These are phyloP conservation scores for Ceratobasidium sp. DNA, from an alignment of 1,284 basidiomycete species.

Conservation along the genomic window DNA sequence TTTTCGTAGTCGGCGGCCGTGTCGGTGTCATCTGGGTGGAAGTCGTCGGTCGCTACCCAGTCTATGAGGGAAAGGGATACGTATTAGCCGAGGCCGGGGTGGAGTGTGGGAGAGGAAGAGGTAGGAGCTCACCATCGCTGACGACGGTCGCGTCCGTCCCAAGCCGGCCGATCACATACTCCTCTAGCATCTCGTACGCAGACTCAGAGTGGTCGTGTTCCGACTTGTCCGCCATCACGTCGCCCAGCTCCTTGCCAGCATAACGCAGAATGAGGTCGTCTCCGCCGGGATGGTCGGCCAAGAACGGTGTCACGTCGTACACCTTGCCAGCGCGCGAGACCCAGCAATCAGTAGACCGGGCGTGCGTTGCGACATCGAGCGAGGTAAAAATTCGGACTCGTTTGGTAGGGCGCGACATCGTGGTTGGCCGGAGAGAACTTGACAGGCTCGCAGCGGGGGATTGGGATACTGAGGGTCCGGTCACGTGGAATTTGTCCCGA, in stretches of 20 bases:
- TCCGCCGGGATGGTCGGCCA: slow-evolving; percentile 86
- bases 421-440: slow-evolving; percentile 1
- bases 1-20: slow-evolving; percentile 80
- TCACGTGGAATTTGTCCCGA: slow-evolving; percentile 11
- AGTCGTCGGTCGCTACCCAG: slow-evolving; percentile 88
- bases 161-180: slow-evolving; percentile 83
- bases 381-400: slow-evolving; percentile 65
- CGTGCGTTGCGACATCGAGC: slow-evolving; percentile 75
- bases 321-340: slow-evolving; percentile 76
- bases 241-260: slow-evolving; percentile 86
- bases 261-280: slow-evolving; percentile 83
- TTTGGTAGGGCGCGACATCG: slow-evolving; percentile 18
- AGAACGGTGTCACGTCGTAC: slow-evolving; percentile 80
- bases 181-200: slow-evolving; percentile 92
- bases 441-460: neutral
- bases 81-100: slow-evolving; percentile 1
- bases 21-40: slow-evolving; percentile 89
- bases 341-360: slow-evolving; percentile 73
- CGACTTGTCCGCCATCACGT: slow-evolving; percentile 82
- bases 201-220: slow-evolving; percentile 94
- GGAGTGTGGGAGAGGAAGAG: slow-evolving; percentile 17
- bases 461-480: slow-evolving; percentile 5
- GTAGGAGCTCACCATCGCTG: slow-evolving; percentile 71
- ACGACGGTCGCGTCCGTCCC: slow-evolving; percentile 81
- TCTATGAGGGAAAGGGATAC: slow-evolving; percentile 59